phyloP scores from a whole-genome alignment of 2,329 filamentous ascomycete species.

The Aspergillus sp. region DNA sequence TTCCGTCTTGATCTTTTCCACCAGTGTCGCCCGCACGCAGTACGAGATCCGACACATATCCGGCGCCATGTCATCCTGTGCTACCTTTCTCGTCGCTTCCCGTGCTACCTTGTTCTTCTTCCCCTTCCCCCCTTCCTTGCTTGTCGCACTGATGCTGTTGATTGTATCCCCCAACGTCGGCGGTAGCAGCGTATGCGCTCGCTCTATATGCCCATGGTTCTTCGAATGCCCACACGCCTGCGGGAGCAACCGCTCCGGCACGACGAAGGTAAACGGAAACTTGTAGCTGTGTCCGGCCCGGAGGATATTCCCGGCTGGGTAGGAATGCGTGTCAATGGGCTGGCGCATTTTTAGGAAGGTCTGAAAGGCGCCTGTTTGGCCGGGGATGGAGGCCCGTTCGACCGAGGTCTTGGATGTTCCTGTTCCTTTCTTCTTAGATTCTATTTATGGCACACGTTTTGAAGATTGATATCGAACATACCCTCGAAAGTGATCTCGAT shows the following conservation, averaged over 20 bases:
- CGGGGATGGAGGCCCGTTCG: constrained; percentile 48
- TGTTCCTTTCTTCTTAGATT: constrained; percentile 16
- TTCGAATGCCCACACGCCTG: constrained; percentile 50
- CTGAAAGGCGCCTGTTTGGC: constrained; percentile 49
- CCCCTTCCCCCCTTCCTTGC: constrained; percentile 32
- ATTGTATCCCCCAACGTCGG: constrained; percentile 54
- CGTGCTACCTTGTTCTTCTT: constrained; percentile 32
- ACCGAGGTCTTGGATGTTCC: constrained; percentile 46
- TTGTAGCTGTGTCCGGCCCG: constrained; percentile 48
- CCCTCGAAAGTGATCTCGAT: constrained; percentile 53
- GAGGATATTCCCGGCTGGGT: constrained; percentile 49
- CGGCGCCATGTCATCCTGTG: constrained; percentile 55
- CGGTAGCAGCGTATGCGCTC: constrained; percentile 51
- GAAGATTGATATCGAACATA: constrained; percentile 9
- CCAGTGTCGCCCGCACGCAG: constrained; percentile 43
- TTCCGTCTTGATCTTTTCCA: constrained; percentile 26
- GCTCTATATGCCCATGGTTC: constrained; percentile 44
- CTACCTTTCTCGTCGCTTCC: constrained; percentile 9
- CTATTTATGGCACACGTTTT: too few species aligned
- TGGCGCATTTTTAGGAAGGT: constrained; percentile 56
- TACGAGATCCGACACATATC: constrained; percentile 56
- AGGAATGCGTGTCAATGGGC: constrained; percentile 46
- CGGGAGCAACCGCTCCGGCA: constrained; percentile 53
- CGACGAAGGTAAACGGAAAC: constrained; percentile 57
- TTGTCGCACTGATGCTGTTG: constrained; percentile 26